These are phyloP conservation scores for Rhodotorula mucilaginosa DNA, from an alignment of 1,284 basidiomycete genomes.

Conservation along the genomic window DNA sequence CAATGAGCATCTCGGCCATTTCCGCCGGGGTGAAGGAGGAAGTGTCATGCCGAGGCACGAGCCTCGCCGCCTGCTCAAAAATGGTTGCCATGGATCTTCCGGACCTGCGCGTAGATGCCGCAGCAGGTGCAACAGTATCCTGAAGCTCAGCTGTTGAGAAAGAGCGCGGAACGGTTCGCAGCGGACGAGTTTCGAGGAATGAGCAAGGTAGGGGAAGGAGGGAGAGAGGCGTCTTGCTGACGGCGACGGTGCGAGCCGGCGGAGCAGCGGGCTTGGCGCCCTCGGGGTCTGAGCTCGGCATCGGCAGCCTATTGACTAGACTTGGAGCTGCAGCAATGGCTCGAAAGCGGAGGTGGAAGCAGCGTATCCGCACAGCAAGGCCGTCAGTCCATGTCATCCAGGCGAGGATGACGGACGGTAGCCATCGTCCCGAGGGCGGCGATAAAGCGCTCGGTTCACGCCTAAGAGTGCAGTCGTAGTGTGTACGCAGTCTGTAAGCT, in stretches of 20 bases:
- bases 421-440: too few relatives aligned
- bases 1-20: conserved; percentile 34
- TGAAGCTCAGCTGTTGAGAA: too few relatives aligned
- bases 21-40: conserved; percentile 24
- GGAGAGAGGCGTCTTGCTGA: not conserved
- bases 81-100: not conserved
- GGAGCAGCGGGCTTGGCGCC: not conserved
- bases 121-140: too few relatives aligned
- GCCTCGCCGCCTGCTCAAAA: not conserved
- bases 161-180: too few relatives aligned
- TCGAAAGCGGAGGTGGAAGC: not conserved
- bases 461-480: too few relatives aligned
- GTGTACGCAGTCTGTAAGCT: too few relatives aligned
- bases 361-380: not conserved
- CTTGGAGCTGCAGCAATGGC: too few relatives aligned
- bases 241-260: too few relatives aligned
- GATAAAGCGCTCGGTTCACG: too few relatives aligned
- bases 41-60: conserved; percentile 1
- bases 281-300: not conserved
- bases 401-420: too few relatives aligned
- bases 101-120: not conserved
- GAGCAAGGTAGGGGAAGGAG: conserved; percentile 2
- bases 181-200: not conserved
- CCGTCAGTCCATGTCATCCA: too few relatives aligned
- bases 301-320: too few relatives aligned